A percentile compares a stretch with the other conserved stretches of the same genome.
Conservation (phyloP, 805 yeast genomes). For the Sugiyamaella qingdaonensis region DNA sequence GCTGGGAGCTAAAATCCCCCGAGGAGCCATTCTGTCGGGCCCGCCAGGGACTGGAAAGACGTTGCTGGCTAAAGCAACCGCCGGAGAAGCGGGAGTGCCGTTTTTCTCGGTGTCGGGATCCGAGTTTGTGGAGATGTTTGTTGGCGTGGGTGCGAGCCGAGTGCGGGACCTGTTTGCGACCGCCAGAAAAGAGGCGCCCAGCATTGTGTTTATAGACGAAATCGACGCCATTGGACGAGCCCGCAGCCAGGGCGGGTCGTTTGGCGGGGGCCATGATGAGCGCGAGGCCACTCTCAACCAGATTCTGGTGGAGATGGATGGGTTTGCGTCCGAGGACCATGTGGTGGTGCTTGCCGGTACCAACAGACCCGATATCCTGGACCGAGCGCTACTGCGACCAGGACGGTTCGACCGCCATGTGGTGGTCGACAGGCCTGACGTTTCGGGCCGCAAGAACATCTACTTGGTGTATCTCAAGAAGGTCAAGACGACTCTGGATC, state of each 20-base stretch:
- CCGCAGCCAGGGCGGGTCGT: conserved; percentile 58
- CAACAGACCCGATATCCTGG: conserved; percentile 89
- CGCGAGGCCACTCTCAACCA: conserved; percentile 96
- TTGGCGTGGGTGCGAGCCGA: conserved; percentile 97
- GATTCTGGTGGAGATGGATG: conserved; percentile 97
- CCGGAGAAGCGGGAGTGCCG: conserved; percentile 99
- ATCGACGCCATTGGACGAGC: conserved; percentile 99
- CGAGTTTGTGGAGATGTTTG: conserved; percentile 98
- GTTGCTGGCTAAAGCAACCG: conserved; percentile 93
- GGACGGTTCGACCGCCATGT: conserved; percentile 97
- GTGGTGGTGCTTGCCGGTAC: conserved; percentile 98
- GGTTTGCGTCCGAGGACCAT: conserved; percentile 85
- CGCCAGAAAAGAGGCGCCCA: conserved; percentile 91
- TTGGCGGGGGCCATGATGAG: conserved; percentile 87
- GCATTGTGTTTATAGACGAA: conserved; percentile 96
- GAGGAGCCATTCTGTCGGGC: conserved; percentile 96
- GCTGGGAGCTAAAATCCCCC: conserved; percentile 94
- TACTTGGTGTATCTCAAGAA: conserved; percentile 80
- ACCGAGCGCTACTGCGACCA: conserved; percentile 89
- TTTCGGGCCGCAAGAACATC: conserved; percentile 91
- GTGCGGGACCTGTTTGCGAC: conserved; percentile 92
- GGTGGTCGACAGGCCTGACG: conserved; percentile 85
- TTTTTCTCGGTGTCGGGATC: conserved; percentile 95
- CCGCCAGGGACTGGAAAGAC: conserved; percentile 99
- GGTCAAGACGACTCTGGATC: conserved; percentile 53